These are phyloP conservation scores for Glycine latifolia DNA, from an alignment of 306 rosid species.

Conservation along the genomic window DNA sequence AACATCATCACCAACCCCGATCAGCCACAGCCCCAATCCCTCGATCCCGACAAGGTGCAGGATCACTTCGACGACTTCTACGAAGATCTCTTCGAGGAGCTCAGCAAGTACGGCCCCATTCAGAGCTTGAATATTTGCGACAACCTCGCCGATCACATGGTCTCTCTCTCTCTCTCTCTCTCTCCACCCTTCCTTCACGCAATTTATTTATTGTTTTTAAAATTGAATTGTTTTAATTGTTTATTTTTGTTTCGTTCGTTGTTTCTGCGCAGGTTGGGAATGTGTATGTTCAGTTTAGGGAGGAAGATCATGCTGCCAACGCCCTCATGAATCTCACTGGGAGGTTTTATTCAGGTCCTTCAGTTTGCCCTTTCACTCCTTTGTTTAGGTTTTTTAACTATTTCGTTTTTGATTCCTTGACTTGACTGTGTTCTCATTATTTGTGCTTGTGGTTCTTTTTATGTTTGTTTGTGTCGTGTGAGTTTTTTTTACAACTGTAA, in stretches of 20 bases:
- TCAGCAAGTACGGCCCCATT: slow-evolving; percentile 87
- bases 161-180: slow-evolving; percentile 36
- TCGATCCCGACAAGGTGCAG: slow-evolving; percentile 91
- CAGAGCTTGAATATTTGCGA: slow-evolving; percentile 98
- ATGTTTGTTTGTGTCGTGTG: no score
- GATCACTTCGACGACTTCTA: slow-evolving; percentile 93
- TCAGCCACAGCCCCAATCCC: slow-evolving; percentile 59
- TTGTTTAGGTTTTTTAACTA: neutral
- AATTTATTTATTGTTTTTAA: no score
- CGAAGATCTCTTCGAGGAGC: slow-evolving; percentile 97
- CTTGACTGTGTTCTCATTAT: no score
- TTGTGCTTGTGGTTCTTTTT: no score
- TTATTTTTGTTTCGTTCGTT: neutral
- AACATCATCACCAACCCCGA: slow-evolving; percentile 52
- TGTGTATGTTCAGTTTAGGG: slow-evolving; percentile 84
- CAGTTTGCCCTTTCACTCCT: neutral
- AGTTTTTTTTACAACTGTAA: no score
- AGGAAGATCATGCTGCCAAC: slow-evolving; percentile 96
- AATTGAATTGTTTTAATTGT: neutral
- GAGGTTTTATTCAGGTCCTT: slow-evolving; percentile 85
- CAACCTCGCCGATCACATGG: slow-evolving; percentile 98
- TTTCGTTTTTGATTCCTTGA: no score
- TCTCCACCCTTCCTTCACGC: no score
- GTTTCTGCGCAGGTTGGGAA: slow-evolving; percentile 78
- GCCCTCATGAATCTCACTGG: slow-evolving; percentile 92